phyloP scores from a whole-genome alignment of 2,329 filamentous ascomycete species.

The Plenodomus tracheiphilus region DNA sequence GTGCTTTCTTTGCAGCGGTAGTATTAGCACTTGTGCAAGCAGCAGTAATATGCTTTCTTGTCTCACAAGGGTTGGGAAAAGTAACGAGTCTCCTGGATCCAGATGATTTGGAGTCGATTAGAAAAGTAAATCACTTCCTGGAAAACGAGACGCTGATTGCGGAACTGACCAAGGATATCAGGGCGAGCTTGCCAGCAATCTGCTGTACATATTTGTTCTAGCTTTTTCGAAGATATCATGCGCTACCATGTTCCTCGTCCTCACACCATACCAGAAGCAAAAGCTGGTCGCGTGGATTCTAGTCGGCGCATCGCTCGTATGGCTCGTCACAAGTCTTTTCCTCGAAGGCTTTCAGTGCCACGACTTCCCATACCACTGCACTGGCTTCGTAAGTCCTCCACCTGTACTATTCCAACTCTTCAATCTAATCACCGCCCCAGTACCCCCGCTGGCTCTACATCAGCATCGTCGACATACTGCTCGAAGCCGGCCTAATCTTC shows the following conservation, averaged over 20 bases:
- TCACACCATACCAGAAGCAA: slow-evolving; percentile 13
- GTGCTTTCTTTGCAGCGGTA: slow-evolving; percentile 7
- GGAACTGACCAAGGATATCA: too few species aligned
- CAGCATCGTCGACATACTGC: slow-evolving; percentile 7
- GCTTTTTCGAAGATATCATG: slow-evolving; percentile 15
- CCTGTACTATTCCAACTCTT: background rate
- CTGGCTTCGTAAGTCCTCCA: slow-evolving; percentile 1
- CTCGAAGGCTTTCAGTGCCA: slow-evolving; percentile 10
- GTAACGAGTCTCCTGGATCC: background rate
- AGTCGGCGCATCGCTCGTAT: slow-evolving; percentile 5
- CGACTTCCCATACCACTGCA: background rate
- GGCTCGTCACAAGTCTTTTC: slow-evolving; percentile 10
- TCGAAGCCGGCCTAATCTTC: slow-evolving; percentile 15
- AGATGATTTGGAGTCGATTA: slow-evolving; percentile 1
- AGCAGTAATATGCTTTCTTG: slow-evolving; percentile 5
- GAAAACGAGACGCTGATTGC: too few species aligned
- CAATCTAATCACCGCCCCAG: too few species aligned
- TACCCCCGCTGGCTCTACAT: slow-evolving; percentile 13
- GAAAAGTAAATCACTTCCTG: slow-evolving; percentile 3
- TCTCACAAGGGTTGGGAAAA: slow-evolving; percentile 6
- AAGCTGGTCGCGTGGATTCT: slow-evolving; percentile 1
- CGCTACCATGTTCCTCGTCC: slow-evolving; percentile 11
- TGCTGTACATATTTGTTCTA: slow-evolving; percentile 14
- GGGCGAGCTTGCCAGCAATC: slow-evolving; percentile 2
- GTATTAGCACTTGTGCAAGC: slow-evolving; percentile 10